Percentiles rank a stretch among this genome's conserved stretches.
phyloP scores from a whole-genome alignment of 139 green algal genomes.

The Tetradesmus obliquus region DNA sequence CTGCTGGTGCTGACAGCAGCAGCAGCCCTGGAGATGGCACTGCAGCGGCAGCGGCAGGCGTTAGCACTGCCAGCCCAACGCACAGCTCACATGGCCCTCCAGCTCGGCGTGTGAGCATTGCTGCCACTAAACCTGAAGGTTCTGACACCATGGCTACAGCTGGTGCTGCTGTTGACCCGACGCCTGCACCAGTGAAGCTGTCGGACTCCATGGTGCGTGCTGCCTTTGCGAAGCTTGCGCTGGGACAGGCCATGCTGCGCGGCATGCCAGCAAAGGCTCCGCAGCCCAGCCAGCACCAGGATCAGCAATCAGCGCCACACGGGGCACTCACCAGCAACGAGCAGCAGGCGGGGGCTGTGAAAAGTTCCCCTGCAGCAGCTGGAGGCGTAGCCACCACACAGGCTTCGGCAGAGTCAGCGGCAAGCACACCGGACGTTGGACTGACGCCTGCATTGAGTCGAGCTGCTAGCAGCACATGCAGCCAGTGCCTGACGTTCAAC shows the following conservation, averaged over 20 bases:
- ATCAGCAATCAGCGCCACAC: background rate
- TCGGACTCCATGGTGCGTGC: constrained; percentile 30
- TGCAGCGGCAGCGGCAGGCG: background rate
- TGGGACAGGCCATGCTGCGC: constrained; percentile 33
- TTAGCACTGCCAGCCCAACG: background rate
- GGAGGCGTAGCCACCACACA: background rate
- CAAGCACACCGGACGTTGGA: constrained; percentile 21
- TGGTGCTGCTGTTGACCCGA: background rate
- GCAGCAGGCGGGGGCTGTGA: background rate
- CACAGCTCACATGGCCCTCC: too few species aligned
- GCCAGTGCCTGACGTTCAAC: background rate
- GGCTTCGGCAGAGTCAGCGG: background rate
- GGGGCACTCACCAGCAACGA: background rate
- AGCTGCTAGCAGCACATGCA: background rate
- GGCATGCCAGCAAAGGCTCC: background rate
- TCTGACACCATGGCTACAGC: background rate
- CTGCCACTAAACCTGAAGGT: background rate
- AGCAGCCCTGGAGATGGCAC: background rate
- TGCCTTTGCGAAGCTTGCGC: constrained; percentile 35
- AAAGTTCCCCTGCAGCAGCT: background rate
- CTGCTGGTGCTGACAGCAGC: constrained; percentile 18
- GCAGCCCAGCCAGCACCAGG: background rate
- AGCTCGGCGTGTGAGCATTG: background rate
- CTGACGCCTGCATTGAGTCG: background rate
- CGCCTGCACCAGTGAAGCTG: background rate